Evolutionary conservation across 108 stramenopile genomes (phyloP).

Genomic region (Discostella stelligeroides): DNA sequence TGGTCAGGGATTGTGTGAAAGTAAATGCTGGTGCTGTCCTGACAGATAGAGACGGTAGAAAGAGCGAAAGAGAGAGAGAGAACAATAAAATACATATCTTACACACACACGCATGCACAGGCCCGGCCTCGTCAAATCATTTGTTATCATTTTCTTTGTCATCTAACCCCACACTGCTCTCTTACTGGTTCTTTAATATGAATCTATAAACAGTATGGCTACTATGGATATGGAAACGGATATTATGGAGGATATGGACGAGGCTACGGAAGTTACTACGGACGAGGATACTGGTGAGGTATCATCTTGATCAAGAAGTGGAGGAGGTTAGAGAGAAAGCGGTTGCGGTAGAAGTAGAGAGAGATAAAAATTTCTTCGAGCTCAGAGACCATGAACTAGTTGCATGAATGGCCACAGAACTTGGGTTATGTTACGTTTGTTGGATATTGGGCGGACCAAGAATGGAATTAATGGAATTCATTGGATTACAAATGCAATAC

Average conservation of each 20-base stretch:
- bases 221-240: slow-evolving; percentile 31
- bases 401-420: too few species aligned
- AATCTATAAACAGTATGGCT: slow-evolving; percentile 14
- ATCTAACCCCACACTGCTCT: slow-evolving; percentile 6
- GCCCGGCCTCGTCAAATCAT: not conserved
- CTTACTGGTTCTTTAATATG: slow-evolving; percentile 7
- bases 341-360: too few species aligned
- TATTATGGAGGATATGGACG: slow-evolving; percentile 29
- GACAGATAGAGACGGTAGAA: not conserved
- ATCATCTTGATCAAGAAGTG: not conserved
- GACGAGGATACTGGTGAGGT: not conserved
- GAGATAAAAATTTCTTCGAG: not conserved
- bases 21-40: not conserved
- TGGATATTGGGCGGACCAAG: too few species aligned
- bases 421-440: too few species aligned
- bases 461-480: too few species aligned
- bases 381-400: slow-evolving; percentile 11
- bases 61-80: slow-evolving; percentile 1
- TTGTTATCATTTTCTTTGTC: slow-evolving; percentile 4
- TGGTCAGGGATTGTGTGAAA: not conserved
- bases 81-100: slow-evolving; percentile 6
- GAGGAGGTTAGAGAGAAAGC: too few species aligned
- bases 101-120: not conserved
- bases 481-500: too few species aligned
- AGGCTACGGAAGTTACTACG: not conserved